Base-by-base conservation (phyloP, 2,329 filamentous ascomycete genomes). In the Neobulgaria alba region DNA sequence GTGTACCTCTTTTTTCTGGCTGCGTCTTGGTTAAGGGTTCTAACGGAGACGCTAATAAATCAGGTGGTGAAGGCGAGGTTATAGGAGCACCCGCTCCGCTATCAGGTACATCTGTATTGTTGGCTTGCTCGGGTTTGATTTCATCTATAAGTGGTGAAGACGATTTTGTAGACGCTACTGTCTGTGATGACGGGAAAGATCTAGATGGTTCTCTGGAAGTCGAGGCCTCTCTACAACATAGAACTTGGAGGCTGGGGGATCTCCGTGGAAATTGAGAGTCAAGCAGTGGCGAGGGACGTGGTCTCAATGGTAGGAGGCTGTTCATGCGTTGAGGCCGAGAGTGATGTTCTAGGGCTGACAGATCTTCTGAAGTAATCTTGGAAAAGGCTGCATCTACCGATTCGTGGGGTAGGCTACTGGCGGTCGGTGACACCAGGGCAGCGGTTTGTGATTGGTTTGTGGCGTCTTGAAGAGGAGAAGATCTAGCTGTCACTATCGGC, bases 401-500 rank as follows among this genome's bases (percentile, higher is more conserved):
- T n/a, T n/a, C n/a, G n/a, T 26, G 23, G 12, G 23, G 12, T 7
- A 26, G 23, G 23, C 7, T 12, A 12, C 7, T 26, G 23, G 23
- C 23, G 23, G 12, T 26, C 23, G 7, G 12, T 7, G 12, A 26
- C 7, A 26, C 7, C 7, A 26, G 23, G 7, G 7, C 23, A 7
- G 7, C 12, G 23, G 23, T 26, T 26, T 26, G 23, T 7, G 7
- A 26, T 26, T 12, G 7, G 7, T 12, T 7, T 26, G 7, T 26
- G 23, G 12, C 7, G 12, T 26, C 23, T 26, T 26, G 23, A 12
- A 12, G 23, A 26, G 23, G 7, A 7, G 7, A 7, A 26, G 23
- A 12, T 7, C 12, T 26, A 26, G 36, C 36, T 12, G 39, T 43
- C n/a, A 40, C 15, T 20, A 32, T 39, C 14, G 45, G 33, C 19